Conservation (phyloP, 2,329 filamentous ascomycete species). For the Aspergillus eucalypticola region DNA sequence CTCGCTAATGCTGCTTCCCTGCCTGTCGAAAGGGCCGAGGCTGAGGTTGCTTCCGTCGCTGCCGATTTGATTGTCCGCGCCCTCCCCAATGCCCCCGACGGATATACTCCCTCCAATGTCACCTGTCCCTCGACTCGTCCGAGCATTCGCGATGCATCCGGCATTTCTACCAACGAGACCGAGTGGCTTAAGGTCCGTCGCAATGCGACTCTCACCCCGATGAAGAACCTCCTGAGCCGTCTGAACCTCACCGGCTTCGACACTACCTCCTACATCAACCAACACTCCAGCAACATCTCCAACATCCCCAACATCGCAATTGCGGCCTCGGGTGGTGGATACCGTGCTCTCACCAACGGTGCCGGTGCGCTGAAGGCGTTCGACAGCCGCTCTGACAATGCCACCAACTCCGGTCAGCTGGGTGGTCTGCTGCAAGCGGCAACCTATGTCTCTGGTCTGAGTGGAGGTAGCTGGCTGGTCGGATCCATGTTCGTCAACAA, state of each 20-base stretch:
- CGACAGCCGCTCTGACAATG: conserved; percentile 67
- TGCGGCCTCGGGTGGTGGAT: conserved; percentile 80
- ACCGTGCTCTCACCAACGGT: conserved; percentile 81
- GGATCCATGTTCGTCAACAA: conserved; percentile 79
- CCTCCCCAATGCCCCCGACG: conserved; percentile 60
- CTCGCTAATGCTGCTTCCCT: conserved; percentile 8
- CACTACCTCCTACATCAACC: conserved; percentile 67
- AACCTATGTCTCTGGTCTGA: conserved; percentile 79
- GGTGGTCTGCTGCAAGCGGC: conserved; percentile 78
- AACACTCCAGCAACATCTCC: conserved; percentile 54
- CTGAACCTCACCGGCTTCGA: conserved; percentile 72
- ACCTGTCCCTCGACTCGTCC: conserved; percentile 71
- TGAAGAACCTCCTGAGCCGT: conserved; percentile 69
- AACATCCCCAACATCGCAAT: conserved; percentile 70
- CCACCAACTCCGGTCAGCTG: conserved; percentile 65
- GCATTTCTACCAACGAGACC: conserved; percentile 68
- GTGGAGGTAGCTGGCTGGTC: conserved; percentile 81
- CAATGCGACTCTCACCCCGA: conserved; percentile 70
- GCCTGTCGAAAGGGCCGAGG: not conserved
- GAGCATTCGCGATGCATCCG: conserved; percentile 62
- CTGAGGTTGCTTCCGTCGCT: conserved; percentile 7
- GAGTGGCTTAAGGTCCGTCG: conserved; percentile 73
- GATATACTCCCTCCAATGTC: conserved; percentile 70
- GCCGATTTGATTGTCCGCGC: conserved; percentile 35
- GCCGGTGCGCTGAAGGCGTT: conserved; percentile 78